Evolutionary conservation across 2,329 filamentous ascomycete genomes (phyloP).

Genomic region (Ophiostoma ulmi): DNA sequence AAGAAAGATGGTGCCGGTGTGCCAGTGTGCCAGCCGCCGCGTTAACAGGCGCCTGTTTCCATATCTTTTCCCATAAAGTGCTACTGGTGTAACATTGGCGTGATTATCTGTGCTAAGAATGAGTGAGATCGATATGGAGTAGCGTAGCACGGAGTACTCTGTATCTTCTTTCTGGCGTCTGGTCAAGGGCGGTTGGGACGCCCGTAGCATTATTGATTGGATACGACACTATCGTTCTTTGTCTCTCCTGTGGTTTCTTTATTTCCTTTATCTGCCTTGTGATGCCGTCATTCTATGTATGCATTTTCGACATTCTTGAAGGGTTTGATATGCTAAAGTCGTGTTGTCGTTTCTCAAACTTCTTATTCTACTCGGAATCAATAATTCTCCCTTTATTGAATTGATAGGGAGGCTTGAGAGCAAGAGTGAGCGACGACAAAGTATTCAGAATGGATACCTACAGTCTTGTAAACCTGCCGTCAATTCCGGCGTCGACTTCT

Average conservation of each 20-base stretch:
- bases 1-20: background rate
- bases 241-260: background rate
- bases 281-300: background rate
- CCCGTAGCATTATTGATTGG: background rate
- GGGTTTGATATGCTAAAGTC: too few species aligned
- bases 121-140: slow-evolving; percentile 1
- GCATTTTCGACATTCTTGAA: too few species aligned
- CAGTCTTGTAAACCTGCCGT: too few species aligned
- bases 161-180: background rate
- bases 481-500: too few species aligned
- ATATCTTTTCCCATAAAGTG: background rate
- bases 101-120: background rate
- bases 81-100: background rate
- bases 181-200: background rate
- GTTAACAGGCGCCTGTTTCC: background rate
- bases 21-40: background rate
- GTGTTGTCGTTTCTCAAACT: too few species aligned
- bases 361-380: background rate
- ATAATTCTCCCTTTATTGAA: background rate
- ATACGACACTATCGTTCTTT: background rate
- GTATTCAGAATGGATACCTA: background rate
- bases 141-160: background rate
- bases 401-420: background rate
- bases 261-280: background rate
- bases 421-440: background rate